Conservation (phyloP, 306 rosid genomes). For the Elaeagnus macrophylla region DNA sequence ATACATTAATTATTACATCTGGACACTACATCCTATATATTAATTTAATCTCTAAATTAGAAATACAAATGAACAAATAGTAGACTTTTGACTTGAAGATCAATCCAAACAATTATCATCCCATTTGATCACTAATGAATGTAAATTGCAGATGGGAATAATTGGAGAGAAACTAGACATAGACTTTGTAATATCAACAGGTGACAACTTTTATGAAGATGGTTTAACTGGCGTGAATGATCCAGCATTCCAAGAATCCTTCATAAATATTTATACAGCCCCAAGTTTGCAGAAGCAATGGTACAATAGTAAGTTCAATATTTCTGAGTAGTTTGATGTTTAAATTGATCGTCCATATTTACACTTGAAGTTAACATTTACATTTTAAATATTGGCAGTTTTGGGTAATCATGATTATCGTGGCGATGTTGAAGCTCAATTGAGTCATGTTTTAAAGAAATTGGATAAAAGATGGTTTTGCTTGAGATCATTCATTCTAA, state of each 20-base stretch:
- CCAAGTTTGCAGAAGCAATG: conserved; percentile 48
- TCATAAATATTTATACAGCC: conserved; percentile 52
- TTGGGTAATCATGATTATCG: conserved; percentile 93
- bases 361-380: background rate
- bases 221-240: conserved; percentile 44
- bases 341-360: too few species aligned
- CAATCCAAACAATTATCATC: too few species aligned
- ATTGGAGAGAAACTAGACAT: conserved; percentile 43
- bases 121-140: too few species aligned
- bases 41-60: too few species aligned
- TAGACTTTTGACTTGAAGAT: too few species aligned
- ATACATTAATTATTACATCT: too few species aligned
- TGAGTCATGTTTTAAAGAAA: too few species aligned
- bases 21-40: too few species aligned
- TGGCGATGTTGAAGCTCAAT: too few species aligned
- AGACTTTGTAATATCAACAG: conserved; percentile 56
- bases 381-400: conserved; percentile 31
- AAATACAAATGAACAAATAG: too few species aligned
- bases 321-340: too few species aligned
- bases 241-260: conserved; percentile 36
- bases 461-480: conserved; percentile 69
- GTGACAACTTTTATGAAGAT: conserved; percentile 46
- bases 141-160: conserved; percentile 46
- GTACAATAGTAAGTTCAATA: conserved; percentile 26
- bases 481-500: conserved; percentile 57